Percentiles rank a stretch among this genome's conserved stretches.
These are phyloP conservation scores for Backusella mclennaniae DNA, from an alignment of 192 early-diverging fungal genomes.

Conservation along the genomic window DNA sequence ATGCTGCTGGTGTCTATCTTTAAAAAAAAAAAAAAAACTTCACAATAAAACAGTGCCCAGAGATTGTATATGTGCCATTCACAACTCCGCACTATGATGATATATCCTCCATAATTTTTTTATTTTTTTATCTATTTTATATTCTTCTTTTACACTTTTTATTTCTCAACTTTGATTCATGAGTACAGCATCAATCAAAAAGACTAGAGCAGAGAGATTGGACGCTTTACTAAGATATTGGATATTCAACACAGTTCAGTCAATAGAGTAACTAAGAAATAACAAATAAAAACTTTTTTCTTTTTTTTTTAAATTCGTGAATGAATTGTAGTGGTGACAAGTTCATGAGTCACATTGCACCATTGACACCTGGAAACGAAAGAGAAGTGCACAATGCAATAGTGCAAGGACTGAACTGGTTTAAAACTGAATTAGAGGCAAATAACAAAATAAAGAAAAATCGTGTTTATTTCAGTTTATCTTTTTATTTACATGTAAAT, in stretches of 20 bases:
- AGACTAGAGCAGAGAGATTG: background rate
- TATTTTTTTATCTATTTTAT: no score
- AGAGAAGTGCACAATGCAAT: background rate
- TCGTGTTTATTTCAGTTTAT: background rate
- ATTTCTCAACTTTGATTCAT: background rate
- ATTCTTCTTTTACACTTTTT: background rate
- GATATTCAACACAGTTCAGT: background rate
- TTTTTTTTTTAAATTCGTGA: background rate
- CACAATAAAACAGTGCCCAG: background rate
- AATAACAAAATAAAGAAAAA: background rate
- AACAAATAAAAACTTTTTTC: background rate
- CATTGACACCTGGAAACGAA: background rate
- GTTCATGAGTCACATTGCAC: background rate
- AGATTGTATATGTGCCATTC: background rate
- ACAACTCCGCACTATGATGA: background rate
- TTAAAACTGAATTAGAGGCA: background rate
- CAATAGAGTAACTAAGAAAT: background rate
- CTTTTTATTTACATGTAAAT: background rate
- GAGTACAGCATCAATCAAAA: background rate
- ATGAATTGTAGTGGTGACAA: background rate
- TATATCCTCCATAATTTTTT: no score
- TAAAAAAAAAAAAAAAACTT: conserved; percentile 15
- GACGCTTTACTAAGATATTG: background rate
- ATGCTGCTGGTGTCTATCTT: conserved; percentile 43
- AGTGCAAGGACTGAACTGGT: background rate